These are phyloP conservation scores for Francoa sonchifolia DNA, from an alignment of 441 rosid genomes.

Conservation along the genomic window DNA sequence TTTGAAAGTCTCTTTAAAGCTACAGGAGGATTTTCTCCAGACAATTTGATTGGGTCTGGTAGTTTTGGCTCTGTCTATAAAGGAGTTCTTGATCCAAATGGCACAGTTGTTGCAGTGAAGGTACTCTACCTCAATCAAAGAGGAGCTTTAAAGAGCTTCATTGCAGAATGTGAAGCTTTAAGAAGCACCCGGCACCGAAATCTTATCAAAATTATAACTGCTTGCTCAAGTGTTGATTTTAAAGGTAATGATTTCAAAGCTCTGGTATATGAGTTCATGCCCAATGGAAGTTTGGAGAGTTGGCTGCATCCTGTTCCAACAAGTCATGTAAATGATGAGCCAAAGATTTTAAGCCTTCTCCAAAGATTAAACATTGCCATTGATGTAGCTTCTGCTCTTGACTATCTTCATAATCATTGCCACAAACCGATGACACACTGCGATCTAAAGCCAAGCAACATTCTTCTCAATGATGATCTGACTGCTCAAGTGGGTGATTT, in stretches of 20 bases:
- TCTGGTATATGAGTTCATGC: slow-evolving; percentile 9
- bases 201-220: slow-evolving; percentile 8
- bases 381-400: not conserved
- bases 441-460: slow-evolving; percentile 10
- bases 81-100: slow-evolving; percentile 5
- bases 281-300: slow-evolving; percentile 6
- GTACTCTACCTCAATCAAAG: slow-evolving; percentile 4
- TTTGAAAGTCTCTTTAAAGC: slow-evolving; percentile 6
- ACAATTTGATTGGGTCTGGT: slow-evolving; percentile 1
- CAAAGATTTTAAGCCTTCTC: not conserved
- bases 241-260: slow-evolving; percentile 10
- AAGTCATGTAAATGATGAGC: not conserved
- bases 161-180: slow-evolving; percentile 10
- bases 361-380: slow-evolving; percentile 4
- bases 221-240: slow-evolving; percentile 7
- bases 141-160: slow-evolving; percentile 9
- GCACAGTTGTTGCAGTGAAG: slow-evolving; percentile 4
- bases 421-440: not conserved
- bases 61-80: slow-evolving; percentile 8
- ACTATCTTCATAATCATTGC: slow-evolving; percentile 7
- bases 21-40: slow-evolving; percentile 6
- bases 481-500: slow-evolving; percentile 6
- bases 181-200: slow-evolving; percentile 4
- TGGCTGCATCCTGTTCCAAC: not conserved
- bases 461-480: slow-evolving; percentile 7